A percentile compares a stretch with the other conserved stretches of the same genome.
Evolutionary conservation across 1,284 basidiomycete genomes (phyloP).

Genomic region (Sanghuangporus baumii): DNA sequence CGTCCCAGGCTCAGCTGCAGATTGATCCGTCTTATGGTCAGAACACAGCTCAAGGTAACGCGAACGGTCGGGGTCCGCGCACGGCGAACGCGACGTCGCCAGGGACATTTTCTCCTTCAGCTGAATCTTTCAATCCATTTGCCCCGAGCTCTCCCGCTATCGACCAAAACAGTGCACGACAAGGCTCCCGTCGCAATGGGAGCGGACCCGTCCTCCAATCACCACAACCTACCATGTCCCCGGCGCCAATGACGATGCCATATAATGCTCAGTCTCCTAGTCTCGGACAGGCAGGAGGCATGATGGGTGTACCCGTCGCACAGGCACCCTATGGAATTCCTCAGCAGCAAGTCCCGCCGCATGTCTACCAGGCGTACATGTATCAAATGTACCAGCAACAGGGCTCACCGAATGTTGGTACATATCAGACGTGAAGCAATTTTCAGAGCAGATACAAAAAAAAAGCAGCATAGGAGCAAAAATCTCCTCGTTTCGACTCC

Average conservation of each 20-base stretch:
- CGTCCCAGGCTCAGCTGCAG: slow-evolving; percentile 54
- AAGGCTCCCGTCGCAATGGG: slow-evolving; percentile 47
- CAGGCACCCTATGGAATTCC: slow-evolving; percentile 58
- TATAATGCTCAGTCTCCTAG: slow-evolving; percentile 59
- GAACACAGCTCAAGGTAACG: slow-evolving; percentile 31
- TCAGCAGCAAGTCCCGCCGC: slow-evolving; percentile 59
- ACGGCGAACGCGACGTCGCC: slow-evolving; percentile 14
- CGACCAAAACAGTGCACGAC: slow-evolving; percentile 39
- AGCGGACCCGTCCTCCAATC: slow-evolving; percentile 16
- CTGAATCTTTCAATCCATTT: slow-evolving; percentile 75
- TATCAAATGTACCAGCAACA: slow-evolving; percentile 72
- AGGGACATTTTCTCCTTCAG: slow-evolving; percentile 53
- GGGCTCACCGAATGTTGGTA: slow-evolving; percentile 65
- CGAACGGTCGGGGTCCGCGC: slow-evolving; percentile 28
- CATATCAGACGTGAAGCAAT: slow-evolving; percentile 59
- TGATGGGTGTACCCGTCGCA: slow-evolving; percentile 47
- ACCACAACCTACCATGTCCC: slow-evolving; percentile 28
- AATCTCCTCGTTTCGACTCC: neutral
- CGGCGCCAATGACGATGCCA: slow-evolving; percentile 41
- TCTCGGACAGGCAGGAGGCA: slow-evolving; percentile 47
- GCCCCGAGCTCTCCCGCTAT: slow-evolving; percentile 58
- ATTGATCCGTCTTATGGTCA: slow-evolving; percentile 56
- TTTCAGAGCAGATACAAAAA: neutral
- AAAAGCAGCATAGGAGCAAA: neutral
- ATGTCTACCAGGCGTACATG: slow-evolving; percentile 76